A percentile compares a stretch with the other conserved stretches of the same genome.
Conservation (phyloP, 441 rosid genomes). For the Populus trichocarpa region DNA sequence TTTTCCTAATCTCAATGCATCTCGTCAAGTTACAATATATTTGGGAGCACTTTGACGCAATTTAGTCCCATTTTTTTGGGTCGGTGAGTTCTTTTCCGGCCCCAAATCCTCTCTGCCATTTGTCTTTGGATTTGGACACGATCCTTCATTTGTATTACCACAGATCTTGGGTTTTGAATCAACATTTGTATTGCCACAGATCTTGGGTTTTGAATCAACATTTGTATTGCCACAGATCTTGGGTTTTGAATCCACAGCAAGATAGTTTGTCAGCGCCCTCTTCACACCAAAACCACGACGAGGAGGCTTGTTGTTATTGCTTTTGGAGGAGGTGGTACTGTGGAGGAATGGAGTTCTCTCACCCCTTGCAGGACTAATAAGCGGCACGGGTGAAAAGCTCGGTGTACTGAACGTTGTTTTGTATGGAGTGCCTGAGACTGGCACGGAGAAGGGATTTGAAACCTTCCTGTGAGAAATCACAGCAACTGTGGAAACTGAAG, state of each 20-base stretch:
- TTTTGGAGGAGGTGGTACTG: constrained; percentile 20
- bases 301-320: constrained; percentile 28
- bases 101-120: constrained; percentile 25
- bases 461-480: constrained; percentile 45
- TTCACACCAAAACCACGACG: constrained; percentile 78
- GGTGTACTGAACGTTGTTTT: constrained; percentile 62
- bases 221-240: constrained; percentile 1
- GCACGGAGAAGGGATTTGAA: constrained; percentile 47
- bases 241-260: constrained; percentile 13
- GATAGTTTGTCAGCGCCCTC: constrained; percentile 64
- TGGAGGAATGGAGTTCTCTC: constrained; percentile 53
- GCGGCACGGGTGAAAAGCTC: constrained; percentile 58
- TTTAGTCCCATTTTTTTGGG: constrained; percentile 18
- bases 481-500: constrained; percentile 44
- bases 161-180: too few relatives aligned
- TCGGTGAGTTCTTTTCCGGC: constrained; percentile 32
- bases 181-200: too few relatives aligned
- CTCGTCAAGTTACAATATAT: constrained; percentile 24
- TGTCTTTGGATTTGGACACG: constrained; percentile 26
- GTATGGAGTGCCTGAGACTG: constrained; percentile 51
- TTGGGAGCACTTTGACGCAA: constrained; percentile 29
- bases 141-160: constrained; percentile 36
- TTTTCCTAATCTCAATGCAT: neutral
- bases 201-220: constrained; percentile 52
- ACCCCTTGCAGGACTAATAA: constrained; percentile 49